Evolutionary conservation across 2,329 filamentous ascomycete species (phyloP).

Genomic region (Fonsecaea pedrosoi): DNA sequence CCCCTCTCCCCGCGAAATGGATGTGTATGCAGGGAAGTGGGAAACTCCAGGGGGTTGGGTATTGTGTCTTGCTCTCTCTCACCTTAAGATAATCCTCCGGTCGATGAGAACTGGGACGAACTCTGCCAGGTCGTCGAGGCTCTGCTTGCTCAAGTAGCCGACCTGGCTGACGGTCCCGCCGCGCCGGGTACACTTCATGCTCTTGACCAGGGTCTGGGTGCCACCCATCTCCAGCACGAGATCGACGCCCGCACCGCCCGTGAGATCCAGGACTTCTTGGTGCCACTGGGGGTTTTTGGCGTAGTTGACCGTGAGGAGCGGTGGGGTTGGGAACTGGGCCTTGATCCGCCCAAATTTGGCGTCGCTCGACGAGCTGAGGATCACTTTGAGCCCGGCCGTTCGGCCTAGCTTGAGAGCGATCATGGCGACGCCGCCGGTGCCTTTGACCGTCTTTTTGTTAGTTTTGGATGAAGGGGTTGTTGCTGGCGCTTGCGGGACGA

Average conservation of each 20-base stretch:
- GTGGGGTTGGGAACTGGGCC: slow-evolving; percentile 38
- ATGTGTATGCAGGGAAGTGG: not conserved
- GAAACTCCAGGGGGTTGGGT: not conserved
- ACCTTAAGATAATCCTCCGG: slow-evolving; percentile 46
- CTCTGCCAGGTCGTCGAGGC: slow-evolving; percentile 45
- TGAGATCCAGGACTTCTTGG: slow-evolving; percentile 45
- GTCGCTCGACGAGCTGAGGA: slow-evolving; percentile 50
- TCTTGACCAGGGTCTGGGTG: slow-evolving; percentile 47
- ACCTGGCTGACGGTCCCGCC: slow-evolving; percentile 54
- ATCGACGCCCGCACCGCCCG: slow-evolving; percentile 46
- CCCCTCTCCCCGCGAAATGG: slow-evolving; percentile 3
- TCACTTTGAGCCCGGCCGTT: slow-evolving; percentile 45
- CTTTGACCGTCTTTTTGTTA: slow-evolving; percentile 20
- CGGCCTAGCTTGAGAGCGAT: slow-evolving; percentile 48
- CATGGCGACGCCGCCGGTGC: slow-evolving; percentile 48
- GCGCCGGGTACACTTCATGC: slow-evolving; percentile 50
- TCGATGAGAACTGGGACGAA: slow-evolving; percentile 50
- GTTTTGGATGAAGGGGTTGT: too few relatives aligned
- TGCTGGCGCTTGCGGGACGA: too few relatives aligned
- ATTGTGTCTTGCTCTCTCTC: slow-evolving; percentile 17
- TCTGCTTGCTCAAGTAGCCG: slow-evolving; percentile 50
- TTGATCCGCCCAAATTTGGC: slow-evolving; percentile 44
- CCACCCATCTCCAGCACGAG: slow-evolving; percentile 52
- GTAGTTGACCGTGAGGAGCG: slow-evolving; percentile 46
- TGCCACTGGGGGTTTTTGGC: slow-evolving; percentile 43